phyloP scores from a whole-genome alignment of 2,329 filamentous ascomycete species.

The Cephalotrichum gorgonifer region DNA sequence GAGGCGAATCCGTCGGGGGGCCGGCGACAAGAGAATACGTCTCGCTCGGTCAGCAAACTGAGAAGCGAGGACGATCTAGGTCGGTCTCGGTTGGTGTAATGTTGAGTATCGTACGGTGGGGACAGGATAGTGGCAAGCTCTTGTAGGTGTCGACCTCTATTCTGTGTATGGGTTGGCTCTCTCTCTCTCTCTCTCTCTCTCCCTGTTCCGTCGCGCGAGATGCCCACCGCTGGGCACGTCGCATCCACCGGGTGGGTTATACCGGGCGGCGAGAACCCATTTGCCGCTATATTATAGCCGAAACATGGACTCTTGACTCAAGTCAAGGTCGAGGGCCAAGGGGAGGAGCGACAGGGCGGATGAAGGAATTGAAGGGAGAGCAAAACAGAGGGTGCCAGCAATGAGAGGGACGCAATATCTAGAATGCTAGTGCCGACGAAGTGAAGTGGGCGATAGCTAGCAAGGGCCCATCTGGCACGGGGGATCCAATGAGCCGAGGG shows the following conservation, averaged over 20 bases:
- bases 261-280: conserved; percentile 3
- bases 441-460: background rate
- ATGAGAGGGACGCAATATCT: background rate
- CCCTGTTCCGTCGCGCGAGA: too few relatives aligned
- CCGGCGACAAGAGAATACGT: background rate
- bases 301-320: conserved; percentile 1
- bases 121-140: too few relatives aligned
- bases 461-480: background rate
- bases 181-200: too few relatives aligned
- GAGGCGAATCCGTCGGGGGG: background rate
- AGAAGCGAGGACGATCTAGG: background rate
- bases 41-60: background rate
- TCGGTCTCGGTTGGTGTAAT: background rate
- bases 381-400: background rate
- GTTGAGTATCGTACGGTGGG: too few relatives aligned
- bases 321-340: conserved; percentile 1
- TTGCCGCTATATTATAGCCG: background rate
- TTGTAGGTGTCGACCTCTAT: too few relatives aligned
- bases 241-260: conserved; percentile 2
- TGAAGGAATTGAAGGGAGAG: background rate
- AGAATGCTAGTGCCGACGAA: background rate
- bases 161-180: too few relatives aligned
- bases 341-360: background rate
- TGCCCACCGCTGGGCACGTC: conserved; percentile 1
- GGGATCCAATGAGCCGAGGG: conserved; percentile 3